Evolutionary conservation across 2,329 filamentous ascomycete genomes (phyloP), one percentile per base, ranked within the genome.

Genomic region (Clonostachys rhizophaga): DNA sequence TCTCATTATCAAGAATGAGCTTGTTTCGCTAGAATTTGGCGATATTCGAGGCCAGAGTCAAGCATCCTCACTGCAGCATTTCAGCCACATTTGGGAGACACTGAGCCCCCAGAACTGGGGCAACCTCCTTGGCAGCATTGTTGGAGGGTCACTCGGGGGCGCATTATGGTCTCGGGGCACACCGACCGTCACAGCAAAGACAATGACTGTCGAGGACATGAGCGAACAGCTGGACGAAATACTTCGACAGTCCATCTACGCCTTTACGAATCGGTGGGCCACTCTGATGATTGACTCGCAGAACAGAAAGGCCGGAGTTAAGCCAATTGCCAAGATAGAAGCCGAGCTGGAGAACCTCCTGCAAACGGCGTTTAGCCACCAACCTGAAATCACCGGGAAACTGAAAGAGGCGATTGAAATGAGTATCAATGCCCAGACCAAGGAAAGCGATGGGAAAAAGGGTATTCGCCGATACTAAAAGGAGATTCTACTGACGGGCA

Each of bases 11-110:
- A 97, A 97, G 67, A 95, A 96, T 62, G 89, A 96, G 63, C 87
- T 99, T 45, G 84, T 99, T 24, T 91, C 91, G 10, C 91, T 99
- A 51, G 94, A 99, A 68, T 96, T 99, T 54, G 91, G 81, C 45
- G 81, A 84, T 54, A 76, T 83, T 14, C 71, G 80, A 49, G 77
- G 76, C 47, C 72, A 78, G 34, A 42, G 44, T n/a, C 42, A 42
- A 8, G 44, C 44, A 41, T 50, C 60, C 12, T 63, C 65, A 6
- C 75, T 81, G 70, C 79, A 84, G 55, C 81, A 86, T 56, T 84
- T 86, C 56, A 68, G 74, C 14, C 79, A 79, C 51, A 84, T 86
- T 39, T 85, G 81, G 81, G 79, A 83, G 45, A 79, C 79, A 0
- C 71, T 85, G 12, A 83, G 71, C 56, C 76, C 71, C 3, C 72